Evolutionary conservation across 768 basidiomycete species (phyloP).

Genomic region (Ramaria sp.): DNA sequence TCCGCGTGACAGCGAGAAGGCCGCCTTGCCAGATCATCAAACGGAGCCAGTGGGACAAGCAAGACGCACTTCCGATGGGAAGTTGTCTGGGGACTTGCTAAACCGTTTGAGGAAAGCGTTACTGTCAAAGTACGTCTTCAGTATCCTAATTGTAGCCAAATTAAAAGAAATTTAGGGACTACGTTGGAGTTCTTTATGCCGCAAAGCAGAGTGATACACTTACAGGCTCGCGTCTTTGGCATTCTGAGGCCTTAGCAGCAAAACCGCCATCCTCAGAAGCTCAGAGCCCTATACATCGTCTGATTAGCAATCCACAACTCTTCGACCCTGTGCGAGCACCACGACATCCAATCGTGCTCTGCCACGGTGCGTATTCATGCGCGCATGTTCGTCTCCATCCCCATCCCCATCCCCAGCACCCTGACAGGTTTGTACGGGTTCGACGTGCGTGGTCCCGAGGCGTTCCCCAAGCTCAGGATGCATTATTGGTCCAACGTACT

Average conservation of each 20-base stretch:
- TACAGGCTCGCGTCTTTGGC: not conserved
- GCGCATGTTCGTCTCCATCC: not conserved
- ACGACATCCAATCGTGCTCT: slow-evolving; percentile 87
- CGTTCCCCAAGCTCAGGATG: slow-evolving; percentile 73
- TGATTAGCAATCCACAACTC: slow-evolving; percentile 50
- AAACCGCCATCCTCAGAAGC: not conserved
- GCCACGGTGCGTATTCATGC: slow-evolving; percentile 62
- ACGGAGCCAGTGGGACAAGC: not conserved
- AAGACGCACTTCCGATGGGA: not conserved
- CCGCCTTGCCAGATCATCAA: not conserved
- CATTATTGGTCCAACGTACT: slow-evolving; percentile 95
- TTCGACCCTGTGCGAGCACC: slow-evolving; percentile 71
- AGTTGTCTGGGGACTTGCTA: not conserved
- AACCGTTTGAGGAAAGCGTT: not conserved
- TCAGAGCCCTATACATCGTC: slow-evolving; percentile 12
- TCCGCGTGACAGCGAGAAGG: slow-evolving; percentile 9
- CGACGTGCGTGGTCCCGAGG: slow-evolving; percentile 74
- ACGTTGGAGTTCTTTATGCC: not conserved
- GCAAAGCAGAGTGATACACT: not conserved
- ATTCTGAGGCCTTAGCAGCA: not conserved
- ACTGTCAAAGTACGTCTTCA: not conserved
- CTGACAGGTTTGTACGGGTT: slow-evolving; percentile 86
- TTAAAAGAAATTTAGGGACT: not conserved
- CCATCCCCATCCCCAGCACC: not conserved
- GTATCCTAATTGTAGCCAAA: not conserved